Conservation (phyloP, 345 rosid species). For the Citrus trifoliata region DNA sequence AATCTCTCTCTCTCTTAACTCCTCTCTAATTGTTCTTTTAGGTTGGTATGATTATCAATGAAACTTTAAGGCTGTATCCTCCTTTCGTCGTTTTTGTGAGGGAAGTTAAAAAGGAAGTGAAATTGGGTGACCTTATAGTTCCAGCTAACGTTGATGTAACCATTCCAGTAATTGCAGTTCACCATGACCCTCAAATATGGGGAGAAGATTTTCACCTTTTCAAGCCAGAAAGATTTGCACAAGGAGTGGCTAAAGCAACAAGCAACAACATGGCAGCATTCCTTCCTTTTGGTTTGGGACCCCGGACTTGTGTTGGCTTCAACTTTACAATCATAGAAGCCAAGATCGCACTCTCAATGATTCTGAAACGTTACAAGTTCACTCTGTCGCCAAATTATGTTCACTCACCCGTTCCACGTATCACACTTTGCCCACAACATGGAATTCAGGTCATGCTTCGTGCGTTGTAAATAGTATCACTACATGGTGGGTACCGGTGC, state of each 20-base stretch:
- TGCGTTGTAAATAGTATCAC: no score
- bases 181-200: slow-evolving; percentile 25
- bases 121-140: slow-evolving; percentile 20
- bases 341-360: slow-evolving; percentile 36
- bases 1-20: no score
- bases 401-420: slow-evolving; percentile 17
- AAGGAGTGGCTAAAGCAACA: slow-evolving; percentile 33
- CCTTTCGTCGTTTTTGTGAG: not conserved
- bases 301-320: slow-evolving; percentile 25
- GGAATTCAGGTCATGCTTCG: slow-evolving; percentile 32
- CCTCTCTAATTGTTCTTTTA: not conserved
- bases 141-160: slow-evolving; percentile 9
- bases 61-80: slow-evolving; percentile 29
- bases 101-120: slow-evolving; percentile 1
- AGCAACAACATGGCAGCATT: slow-evolving; percentile 15
- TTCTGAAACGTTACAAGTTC: slow-evolving; percentile 31
- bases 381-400: slow-evolving; percentile 31
- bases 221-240: slow-evolving; percentile 28
- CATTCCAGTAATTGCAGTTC: slow-evolving; percentile 23
- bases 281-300: slow-evolving; percentile 37
- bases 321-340: slow-evolving; percentile 29
- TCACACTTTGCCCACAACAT: slow-evolving; percentile 21
- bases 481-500: no score
- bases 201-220: slow-evolving; percentile 34
- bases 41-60: slow-evolving; percentile 37